phyloP scores from a whole-genome alignment of 805 yeast genomes.

The Pichia manshurica region DNA sequence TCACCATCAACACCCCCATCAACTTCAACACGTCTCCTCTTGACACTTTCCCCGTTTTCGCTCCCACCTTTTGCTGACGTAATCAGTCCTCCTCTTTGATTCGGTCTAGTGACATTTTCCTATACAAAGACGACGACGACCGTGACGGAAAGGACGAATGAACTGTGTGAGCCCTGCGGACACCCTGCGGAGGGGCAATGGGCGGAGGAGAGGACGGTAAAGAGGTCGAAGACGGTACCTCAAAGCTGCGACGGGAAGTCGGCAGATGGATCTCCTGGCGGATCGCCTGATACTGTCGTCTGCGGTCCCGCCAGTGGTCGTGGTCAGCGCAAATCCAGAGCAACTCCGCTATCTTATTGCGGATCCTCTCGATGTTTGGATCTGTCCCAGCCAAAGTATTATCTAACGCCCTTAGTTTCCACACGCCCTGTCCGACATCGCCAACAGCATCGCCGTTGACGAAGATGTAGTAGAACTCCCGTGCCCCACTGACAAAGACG shows the following conservation, averaged over 20 bases:
- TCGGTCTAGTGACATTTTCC: not conserved
- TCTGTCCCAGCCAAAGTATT: not conserved
- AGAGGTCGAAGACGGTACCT: not conserved
- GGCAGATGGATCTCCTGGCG: conserved; percentile 5
- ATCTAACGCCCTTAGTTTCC: not conserved
- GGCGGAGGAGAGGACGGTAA: not conserved
- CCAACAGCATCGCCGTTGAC: not conserved
- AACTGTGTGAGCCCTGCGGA: not conserved
- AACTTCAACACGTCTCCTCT: not conserved
- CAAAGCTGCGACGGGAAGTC: conserved; percentile 3
- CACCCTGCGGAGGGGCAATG: not conserved
- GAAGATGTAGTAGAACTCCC: conserved; percentile 4
- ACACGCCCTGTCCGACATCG: not conserved
- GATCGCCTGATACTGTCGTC: conserved; percentile 1
- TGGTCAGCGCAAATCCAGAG: not conserved
- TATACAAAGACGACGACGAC: no score
- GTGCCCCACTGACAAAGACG: not conserved
- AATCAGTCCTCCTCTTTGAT: not conserved
- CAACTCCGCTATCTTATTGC: not conserved
- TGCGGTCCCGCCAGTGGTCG: not conserved
- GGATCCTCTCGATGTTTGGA: not conserved
- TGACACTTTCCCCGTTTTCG: not conserved
- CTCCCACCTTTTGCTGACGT: not conserved
- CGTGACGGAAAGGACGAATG: not conserved
- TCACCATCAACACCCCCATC: not conserved